Evolutionary conservation across 768 basidiomycete species (phyloP).

Genomic region (Rossbeevera mucosa): DNA sequence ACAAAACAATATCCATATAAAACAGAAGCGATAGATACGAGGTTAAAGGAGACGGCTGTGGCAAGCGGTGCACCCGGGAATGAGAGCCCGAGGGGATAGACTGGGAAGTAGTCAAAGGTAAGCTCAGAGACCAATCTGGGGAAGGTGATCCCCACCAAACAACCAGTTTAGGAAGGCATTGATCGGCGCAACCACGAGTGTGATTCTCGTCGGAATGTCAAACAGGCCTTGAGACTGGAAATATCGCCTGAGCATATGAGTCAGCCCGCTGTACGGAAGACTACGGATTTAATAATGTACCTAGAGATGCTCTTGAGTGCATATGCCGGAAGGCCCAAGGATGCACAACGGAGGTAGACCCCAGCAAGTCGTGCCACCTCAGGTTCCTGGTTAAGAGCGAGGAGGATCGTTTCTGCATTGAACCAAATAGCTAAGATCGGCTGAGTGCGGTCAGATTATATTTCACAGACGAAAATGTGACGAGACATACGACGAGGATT

Average conservation of each 20-base stretch:
- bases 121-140: neutral
- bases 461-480: neutral
- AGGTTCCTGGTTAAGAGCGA: conserved; percentile 73
- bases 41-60: conserved; percentile 82
- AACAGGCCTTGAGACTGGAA: conserved; percentile 89
- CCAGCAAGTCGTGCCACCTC: conserved; percentile 77
- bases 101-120: conserved; percentile 10
- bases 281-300: conserved; percentile 19
- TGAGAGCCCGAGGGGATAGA: conserved; percentile 64
- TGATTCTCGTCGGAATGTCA: conserved; percentile 78
- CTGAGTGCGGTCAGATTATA: conserved; percentile 16
- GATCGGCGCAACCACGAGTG: conserved; percentile 76
- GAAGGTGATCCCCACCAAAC: conserved; percentile 50
- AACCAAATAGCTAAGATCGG: conserved; percentile 72
- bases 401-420: conserved; percentile 73
- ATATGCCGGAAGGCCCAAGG: conserved; percentile 76
- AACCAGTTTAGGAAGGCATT: conserved; percentile 81
- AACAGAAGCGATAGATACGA: conserved; percentile 61
- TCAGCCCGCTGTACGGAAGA: neutral
- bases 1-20: conserved; percentile 59
- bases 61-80: conserved; percentile 92
- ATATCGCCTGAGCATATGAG: conserved; percentile 33
- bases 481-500: conserved; percentile 51
- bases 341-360: conserved; percentile 70
- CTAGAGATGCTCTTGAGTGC: conserved; percentile 52